A percentile compares a stretch with the other conserved stretches of the same genome.
Evolutionary conservation across 2,329 filamentous ascomycete species (phyloP).

Genomic region (Fonsecaea pedrosoi): DNA sequence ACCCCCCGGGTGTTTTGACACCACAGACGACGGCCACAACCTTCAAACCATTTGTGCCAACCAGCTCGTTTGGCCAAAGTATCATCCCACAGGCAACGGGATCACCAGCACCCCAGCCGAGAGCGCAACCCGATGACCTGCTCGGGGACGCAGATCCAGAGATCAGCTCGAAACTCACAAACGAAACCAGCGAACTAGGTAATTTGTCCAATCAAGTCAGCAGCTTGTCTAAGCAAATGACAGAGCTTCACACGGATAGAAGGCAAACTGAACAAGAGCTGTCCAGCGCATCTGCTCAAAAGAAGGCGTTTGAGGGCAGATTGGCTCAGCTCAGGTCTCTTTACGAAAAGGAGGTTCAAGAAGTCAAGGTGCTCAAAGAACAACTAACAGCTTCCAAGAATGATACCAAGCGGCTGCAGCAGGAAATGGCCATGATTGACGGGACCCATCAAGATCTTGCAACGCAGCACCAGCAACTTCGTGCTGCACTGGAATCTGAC

Average conservation of each 20-base stretch:
- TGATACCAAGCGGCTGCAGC: constrained; percentile 83
- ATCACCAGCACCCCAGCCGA: constrained; percentile 52
- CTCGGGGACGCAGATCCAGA: constrained; percentile 90
- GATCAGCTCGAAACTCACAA: constrained; percentile 83
- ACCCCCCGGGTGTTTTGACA: constrained; percentile 48
- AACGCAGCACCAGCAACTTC: constrained; percentile 78
- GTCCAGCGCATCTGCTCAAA: constrained; percentile 80
- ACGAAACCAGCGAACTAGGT: constrained; percentile 88
- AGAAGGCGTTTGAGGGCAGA: constrained; percentile 89
- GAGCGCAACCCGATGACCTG: constrained; percentile 73
- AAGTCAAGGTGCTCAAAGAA: constrained; percentile 83
- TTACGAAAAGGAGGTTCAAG: constrained; percentile 92
- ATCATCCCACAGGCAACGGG: constrained; percentile 80
- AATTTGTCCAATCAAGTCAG: constrained; percentile 96
- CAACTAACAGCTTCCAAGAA: constrained; percentile 76
- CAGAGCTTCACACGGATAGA: constrained; percentile 86
- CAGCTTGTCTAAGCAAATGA: constrained; percentile 89
- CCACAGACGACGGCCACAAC: constrained; percentile 50
- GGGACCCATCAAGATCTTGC: constrained; percentile 81
- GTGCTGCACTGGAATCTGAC: constrained; percentile 78
- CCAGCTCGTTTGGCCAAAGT: constrained; percentile 87
- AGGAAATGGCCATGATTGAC: constrained; percentile 83
- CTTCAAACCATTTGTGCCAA: constrained; percentile 92
- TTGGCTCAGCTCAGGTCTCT: constrained; percentile 83
- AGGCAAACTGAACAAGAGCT: constrained; percentile 80